Percentiles rank a stretch among this genome's conserved stretches.
These are phyloP conservation scores for Lunasporangiospora selenospora DNA, from an alignment of 192 early-diverging fungal species.

Conservation along the genomic window DNA sequence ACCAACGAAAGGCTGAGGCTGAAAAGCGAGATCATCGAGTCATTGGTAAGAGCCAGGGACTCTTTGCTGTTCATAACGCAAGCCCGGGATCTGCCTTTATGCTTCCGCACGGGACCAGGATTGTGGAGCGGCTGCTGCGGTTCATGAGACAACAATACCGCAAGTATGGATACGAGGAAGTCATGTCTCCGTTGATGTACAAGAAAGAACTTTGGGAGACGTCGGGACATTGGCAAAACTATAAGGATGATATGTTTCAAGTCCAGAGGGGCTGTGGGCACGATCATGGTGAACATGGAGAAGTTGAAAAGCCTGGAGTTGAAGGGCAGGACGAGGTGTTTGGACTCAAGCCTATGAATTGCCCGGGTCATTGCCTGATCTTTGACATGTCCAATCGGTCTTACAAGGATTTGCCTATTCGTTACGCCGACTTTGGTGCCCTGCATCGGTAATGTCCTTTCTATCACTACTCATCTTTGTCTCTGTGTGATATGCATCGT, in stretches of 20 bases:
- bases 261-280: conserved; percentile 54
- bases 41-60: conserved; percentile 70
- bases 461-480: conserved; percentile 8
- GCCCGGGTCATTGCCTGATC: conserved; percentile 94
- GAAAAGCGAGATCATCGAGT: conserved; percentile 70
- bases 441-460: conserved; percentile 74
- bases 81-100: conserved; percentile 80
- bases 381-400: conserved; percentile 83
- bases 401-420: conserved; percentile 88
- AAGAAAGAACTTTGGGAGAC: conserved; percentile 94
- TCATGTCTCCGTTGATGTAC: conserved; percentile 92
- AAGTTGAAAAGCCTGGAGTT: background rate
- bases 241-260: conserved; percentile 93
- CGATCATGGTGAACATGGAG: conserved; percentile 2
- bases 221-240: conserved; percentile 96
- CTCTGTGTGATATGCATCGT: no score
- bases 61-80: conserved; percentile 74
- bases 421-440: conserved; percentile 92
- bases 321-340: conserved; percentile 62
- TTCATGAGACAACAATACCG: conserved; percentile 81
- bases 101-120: conserved; percentile 79
- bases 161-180: conserved; percentile 83
- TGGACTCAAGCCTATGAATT: conserved; percentile 99
- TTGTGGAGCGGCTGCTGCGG: conserved; percentile 78
- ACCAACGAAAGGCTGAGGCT: conserved; percentile 57